These are phyloP conservation scores for Colletotrichum scovillei DNA, from an alignment of 2,329 filamentous ascomycete genomes.

Conservation along the genomic window DNA sequence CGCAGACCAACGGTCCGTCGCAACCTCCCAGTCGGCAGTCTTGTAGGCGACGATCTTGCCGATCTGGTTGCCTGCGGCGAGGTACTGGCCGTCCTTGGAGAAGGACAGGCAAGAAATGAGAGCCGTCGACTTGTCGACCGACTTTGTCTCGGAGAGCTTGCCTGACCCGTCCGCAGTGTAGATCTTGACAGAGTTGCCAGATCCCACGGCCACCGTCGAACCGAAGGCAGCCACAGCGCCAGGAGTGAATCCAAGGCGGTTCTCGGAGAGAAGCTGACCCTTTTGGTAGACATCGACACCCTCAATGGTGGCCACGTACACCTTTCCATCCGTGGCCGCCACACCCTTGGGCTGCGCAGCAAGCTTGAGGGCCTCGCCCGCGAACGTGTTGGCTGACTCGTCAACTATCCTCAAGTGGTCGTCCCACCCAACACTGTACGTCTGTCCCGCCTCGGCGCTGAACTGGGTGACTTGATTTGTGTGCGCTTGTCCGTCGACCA, in stretches of 20 bases:
- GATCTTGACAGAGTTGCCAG: slow-evolving; percentile 78
- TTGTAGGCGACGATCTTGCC: slow-evolving; percentile 91
- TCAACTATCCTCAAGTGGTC: slow-evolving; percentile 88
- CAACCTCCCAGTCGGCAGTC: slow-evolving; percentile 72
- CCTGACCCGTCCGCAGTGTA: slow-evolving; percentile 73
- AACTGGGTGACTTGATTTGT: slow-evolving; percentile 89
- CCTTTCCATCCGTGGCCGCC: slow-evolving; percentile 61
- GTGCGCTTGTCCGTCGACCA: slow-evolving; percentile 83
- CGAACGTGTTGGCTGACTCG: slow-evolving; percentile 78
- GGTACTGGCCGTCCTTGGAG: slow-evolving; percentile 78
- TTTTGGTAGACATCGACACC: slow-evolving; percentile 67
- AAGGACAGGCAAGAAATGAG: slow-evolving; percentile 86
- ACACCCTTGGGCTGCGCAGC: slow-evolving; percentile 85
- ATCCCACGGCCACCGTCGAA: slow-evolving; percentile 79
- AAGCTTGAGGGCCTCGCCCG: slow-evolving; percentile 74
- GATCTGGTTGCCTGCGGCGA: slow-evolving; percentile 84
- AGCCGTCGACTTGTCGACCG: slow-evolving; percentile 76
- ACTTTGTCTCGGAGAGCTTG: slow-evolving; percentile 63
- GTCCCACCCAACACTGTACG: slow-evolving; percentile 95
- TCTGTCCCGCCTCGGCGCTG: slow-evolving; percentile 67
- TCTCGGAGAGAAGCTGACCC: slow-evolving; percentile 69
- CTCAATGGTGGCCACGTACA: slow-evolving; percentile 68
- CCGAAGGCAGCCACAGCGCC: slow-evolving; percentile 78
- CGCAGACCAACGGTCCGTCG: slow-evolving; percentile 78
- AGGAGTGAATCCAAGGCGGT: slow-evolving; percentile 72